A percentile compares a stretch with the other conserved stretches of the same genome.
Conservation (phyloP, 108 stramenopile species). For the Thalassiosira profunda region DNA sequence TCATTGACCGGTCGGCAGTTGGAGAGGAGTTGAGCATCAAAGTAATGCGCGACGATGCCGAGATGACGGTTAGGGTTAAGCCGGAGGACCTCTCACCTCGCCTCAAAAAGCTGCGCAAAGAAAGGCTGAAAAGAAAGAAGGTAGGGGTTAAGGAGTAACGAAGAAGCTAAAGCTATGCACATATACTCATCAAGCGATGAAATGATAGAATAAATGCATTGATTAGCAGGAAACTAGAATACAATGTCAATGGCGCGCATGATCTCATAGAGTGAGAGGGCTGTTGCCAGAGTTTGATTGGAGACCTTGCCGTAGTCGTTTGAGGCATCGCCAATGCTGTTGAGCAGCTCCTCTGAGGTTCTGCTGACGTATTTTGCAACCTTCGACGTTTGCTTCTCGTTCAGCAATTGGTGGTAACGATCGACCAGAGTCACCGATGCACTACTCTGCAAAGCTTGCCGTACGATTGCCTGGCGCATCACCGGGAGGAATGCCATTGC, state of each 20-base stretch:
- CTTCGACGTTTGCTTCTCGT: slow-evolving; percentile 22
- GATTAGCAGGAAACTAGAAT: slow-evolving; percentile 10
- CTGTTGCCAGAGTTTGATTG: background rate
- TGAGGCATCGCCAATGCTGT: background rate
- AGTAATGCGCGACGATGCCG: slow-evolving; percentile 60
- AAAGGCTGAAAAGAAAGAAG: slow-evolving; percentile 45
- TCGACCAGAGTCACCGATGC: slow-evolving; percentile 8
- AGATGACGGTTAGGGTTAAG: slow-evolving; percentile 58
- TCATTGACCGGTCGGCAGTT: slow-evolving; percentile 77
- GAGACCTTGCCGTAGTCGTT: background rate
- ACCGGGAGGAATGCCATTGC: slow-evolving; percentile 17
- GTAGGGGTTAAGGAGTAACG: background rate
- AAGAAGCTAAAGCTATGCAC: background rate
- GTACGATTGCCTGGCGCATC: slow-evolving; percentile 22
- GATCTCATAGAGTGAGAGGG: slow-evolving; percentile 29
- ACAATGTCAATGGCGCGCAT: slow-evolving; percentile 16
- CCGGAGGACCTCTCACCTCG: slow-evolving; percentile 78
- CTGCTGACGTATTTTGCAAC: slow-evolving; percentile 13
- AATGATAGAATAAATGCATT: background rate
- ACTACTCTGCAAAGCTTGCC: background rate
- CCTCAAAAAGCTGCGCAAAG: slow-evolving; percentile 61
- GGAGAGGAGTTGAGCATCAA: slow-evolving; percentile 57
- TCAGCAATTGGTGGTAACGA: slow-evolving; percentile 14
- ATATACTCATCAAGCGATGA: slow-evolving; percentile 2
- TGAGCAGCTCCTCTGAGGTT: slow-evolving; percentile 9